Base-by-base conservation (phyloP, 306 rosid species). In the Hippophae rhamnoides region DNA sequence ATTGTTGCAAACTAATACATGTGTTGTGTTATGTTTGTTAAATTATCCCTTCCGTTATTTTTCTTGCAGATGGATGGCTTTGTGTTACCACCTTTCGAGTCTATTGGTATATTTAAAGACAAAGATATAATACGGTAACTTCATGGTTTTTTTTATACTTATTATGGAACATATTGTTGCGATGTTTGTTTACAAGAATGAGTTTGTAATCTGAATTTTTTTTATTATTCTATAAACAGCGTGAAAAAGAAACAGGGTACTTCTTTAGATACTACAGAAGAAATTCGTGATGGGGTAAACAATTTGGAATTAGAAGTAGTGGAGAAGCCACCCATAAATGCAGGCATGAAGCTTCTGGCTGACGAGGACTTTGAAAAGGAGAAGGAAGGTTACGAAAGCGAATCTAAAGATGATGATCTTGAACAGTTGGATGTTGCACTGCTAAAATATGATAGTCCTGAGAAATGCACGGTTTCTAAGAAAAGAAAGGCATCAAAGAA, bases 71-170 rank as follows among this genome's bases (percentile, higher is more conserved):
- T 93, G 95, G 97, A 93, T 77, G 94, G 72, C 47, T 93, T 93
- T 74, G 95, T 82, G 66, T 79, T 93, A 31, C 99, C 99, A 3
- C 86, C 90, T 10, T 93, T 88, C 45, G 99, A 88, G 65, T 88
- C 97, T 2, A 80, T 84, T 46, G 62, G 76, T 70, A 80, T 93
- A 72, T 79, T 93, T 73, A 93, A 76, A 88, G 97, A 93, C 14
- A 80, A 75, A 65, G 99, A 93, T 67, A 72, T 88, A 58, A 56
- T 93, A 57, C 58, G 90, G 99, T 93, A 42, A 67, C 86, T 79
- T 65, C 47, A 14, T 43, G 38, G 38, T 31, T 31, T 31, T 7
- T 6, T 2, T n/a, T 7, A 5, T 42, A 42, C 6, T 31, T 44
- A 27, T 27, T 14, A 13, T 14, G 41, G n/a, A 11, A 52, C 9